Evolutionary conservation across 768 basidiomycete species (phyloP), one percentile per base, ranked within the genome.

Genomic region (Amanita phalloides): DNA sequence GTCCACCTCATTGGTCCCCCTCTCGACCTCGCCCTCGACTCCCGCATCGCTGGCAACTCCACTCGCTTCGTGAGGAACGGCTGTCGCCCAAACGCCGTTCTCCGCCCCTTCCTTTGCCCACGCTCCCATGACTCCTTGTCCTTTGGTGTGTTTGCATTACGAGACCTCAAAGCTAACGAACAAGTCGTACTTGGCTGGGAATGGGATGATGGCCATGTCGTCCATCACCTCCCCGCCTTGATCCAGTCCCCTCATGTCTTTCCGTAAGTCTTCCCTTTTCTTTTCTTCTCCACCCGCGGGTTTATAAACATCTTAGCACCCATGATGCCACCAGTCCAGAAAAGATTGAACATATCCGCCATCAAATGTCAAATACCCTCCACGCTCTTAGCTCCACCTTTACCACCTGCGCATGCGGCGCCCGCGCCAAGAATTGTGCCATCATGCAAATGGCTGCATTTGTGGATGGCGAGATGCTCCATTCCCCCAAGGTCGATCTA

Each of bases 161-260:
- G 80, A 9, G 86, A 89, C 55, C 73, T 97, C 56, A 77, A 76
- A 50, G 78, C 78, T 32, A 75, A 85, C 45, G 91, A 93, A 56
- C 94, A 97, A 67, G 78, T 97, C 17, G 81, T 93, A 0, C 67
- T 97, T 0, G 87, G 86, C 0, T 97, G 94, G 92, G 92, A 96
- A 63, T 98, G 94, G 94, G 93, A 97, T 58, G 94, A 98, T 60
- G 82, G 81, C 2, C 87, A 90, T 61, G 82, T 84, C 0, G 78
- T 94, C 0, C 93, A 95, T 65, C 69, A 73, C 54, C 69, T 91
- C 0, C 86, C 81, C n/a, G 80, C 81, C 6, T 65, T 88, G 47
- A 70, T 89, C 53, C 68, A 80, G 58, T 65, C 74, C 4, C 79
- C 82, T 4, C 66, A 72, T 53, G 58, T 75, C 52, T 81, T 82